Evolutionary conservation across 2,329 filamentous ascomycete species (phyloP).

Genomic region (Neopestalotiopsis rosae): DNA sequence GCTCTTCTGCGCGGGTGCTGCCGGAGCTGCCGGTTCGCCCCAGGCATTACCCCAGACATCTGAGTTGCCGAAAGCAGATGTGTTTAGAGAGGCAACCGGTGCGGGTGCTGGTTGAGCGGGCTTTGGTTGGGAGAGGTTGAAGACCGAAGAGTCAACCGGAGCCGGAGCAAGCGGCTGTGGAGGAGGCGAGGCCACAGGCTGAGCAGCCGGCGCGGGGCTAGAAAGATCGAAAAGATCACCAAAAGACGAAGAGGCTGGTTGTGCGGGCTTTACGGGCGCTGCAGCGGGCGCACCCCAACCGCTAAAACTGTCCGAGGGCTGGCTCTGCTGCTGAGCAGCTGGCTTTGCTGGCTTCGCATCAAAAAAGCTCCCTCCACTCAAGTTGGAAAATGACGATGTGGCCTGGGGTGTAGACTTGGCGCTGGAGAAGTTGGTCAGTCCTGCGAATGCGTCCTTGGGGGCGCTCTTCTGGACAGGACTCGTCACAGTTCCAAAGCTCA

Average conservation of each 20-base stretch:
- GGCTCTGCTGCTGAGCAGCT: conserved; percentile 59
- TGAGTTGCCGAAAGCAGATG: conserved; percentile 51
- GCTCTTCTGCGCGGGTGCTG: conserved; percentile 63
- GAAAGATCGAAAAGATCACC: conserved; percentile 85
- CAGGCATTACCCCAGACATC: conserved; percentile 94
- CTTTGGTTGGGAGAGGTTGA: conserved; percentile 72
- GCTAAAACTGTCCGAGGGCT: conserved; percentile 63
- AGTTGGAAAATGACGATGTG: conserved; percentile 50
- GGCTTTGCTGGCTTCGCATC: conserved; percentile 71
- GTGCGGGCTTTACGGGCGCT: conserved; percentile 46
- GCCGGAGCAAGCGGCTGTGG: conserved; percentile 42
- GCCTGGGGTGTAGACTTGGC: conserved; percentile 43
- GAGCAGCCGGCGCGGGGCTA: conserved; percentile 44
- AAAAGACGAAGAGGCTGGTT: conserved; percentile 62
- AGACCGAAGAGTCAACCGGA: conserved; percentile 67
- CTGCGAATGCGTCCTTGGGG: conserved; percentile 43
- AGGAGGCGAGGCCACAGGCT: conserved; percentile 51
- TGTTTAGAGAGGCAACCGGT: conserved; percentile 41
- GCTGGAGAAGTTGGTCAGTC: conserved; percentile 40
- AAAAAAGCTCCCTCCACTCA: conserved; percentile 82
- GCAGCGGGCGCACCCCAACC: conserved; percentile 57
- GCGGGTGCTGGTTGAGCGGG: conserved; percentile 42
- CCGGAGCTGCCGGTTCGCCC: conserved; percentile 62
- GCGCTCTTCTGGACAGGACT: conserved; percentile 42
- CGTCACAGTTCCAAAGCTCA: conserved; percentile 63